A percentile compares a stretch with the other conserved stretches of the same genome.
Evolutionary conservation across 78 protist species (phyloP).

Genomic region (Carpediemonas membranifera): DNA sequence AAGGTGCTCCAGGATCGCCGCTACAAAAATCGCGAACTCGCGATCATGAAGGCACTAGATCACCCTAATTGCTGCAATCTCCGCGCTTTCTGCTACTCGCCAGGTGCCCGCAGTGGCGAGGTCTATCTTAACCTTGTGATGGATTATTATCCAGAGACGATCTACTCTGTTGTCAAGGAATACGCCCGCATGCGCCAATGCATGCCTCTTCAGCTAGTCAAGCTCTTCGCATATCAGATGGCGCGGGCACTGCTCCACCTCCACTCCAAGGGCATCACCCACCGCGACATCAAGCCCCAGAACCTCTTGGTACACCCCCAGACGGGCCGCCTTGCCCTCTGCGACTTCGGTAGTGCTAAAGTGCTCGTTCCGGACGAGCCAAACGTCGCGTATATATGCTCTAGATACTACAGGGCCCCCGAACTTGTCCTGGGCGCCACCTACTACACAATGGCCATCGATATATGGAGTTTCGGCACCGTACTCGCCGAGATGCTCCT

Average conservation of each 20-base stretch:
- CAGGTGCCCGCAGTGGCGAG: conserved; percentile 54
- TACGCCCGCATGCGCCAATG: conserved; percentile 53
- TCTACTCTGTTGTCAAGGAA: conserved; percentile 59
- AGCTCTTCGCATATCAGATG: not conserved
- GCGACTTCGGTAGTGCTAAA: conserved; percentile 95
- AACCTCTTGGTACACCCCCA: not conserved
- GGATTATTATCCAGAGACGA: conserved; percentile 93
- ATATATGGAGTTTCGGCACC: conserved; percentile 56
- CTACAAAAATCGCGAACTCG: conserved; percentile 94
- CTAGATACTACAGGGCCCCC: conserved; percentile 98
- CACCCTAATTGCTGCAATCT: conserved; percentile 82
- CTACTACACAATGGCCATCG: conserved; percentile 84
- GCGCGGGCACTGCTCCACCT: not conserved
- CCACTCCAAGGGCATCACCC: not conserved
- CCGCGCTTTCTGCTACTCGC: conserved; percentile 66
- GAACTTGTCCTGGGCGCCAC: conserved; percentile 95
- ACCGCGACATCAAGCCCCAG: conserved; percentile 6
- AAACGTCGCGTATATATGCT: conserved; percentile 97
- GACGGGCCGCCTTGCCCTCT: conserved; percentile 41
- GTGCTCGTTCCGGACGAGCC: conserved; percentile 75
- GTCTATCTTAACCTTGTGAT: conserved; percentile 90
- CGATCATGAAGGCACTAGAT: conserved; percentile 70
- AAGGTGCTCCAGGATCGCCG: conserved; percentile 90
- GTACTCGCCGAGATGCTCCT: conserved; percentile 59
- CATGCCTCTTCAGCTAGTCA: conserved; percentile 59